These are phyloP conservation scores for Botrytis byssoidea DNA, from an alignment of 2,329 filamentous ascomycete genomes.

Conservation along the genomic window DNA sequence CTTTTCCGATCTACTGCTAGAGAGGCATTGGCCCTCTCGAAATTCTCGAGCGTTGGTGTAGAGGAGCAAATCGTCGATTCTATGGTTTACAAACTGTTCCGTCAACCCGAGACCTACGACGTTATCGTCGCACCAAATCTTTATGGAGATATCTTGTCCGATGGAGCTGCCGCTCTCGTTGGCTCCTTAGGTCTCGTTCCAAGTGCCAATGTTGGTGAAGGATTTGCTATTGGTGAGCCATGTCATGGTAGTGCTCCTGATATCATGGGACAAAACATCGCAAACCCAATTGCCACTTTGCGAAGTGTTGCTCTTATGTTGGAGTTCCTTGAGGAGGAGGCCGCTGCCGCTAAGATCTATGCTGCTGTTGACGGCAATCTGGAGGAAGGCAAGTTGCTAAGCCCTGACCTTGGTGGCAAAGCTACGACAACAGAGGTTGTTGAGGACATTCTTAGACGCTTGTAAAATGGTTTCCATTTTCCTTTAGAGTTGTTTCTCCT, in stretches of 20 bases:
- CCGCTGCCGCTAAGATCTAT: conserved; percentile 86
- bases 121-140: conserved; percentile 97
- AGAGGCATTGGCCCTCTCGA: conserved; percentile 63
- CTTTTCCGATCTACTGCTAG: conserved; percentile 84
- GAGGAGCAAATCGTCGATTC: conserved; percentile 99
- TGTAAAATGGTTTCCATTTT: conserved; percentile 52
- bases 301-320: conserved; percentile 91
- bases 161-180: conserved; percentile 91
- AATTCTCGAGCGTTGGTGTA: conserved; percentile 64
- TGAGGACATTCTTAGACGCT: conserved; percentile 77
- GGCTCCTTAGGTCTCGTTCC: conserved; percentile 90
- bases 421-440: conserved; percentile 85
- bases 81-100: conserved; percentile 99
- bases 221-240: conserved; percentile 94
- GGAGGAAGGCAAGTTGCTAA: conserved; percentile 77
- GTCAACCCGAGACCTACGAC: conserved; percentile 91
- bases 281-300: conserved; percentile 94
- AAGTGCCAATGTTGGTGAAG: conserved; percentile 89
- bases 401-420: conserved; percentile 85
- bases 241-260: conserved; percentile 96
- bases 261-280: conserved; percentile 88
- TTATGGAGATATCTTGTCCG: conserved; percentile 95
- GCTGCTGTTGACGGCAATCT: conserved; percentile 87
- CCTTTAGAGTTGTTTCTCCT: conserved; percentile 20
- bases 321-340: conserved; percentile 86